Evolutionary conservation across 2,329 filamentous ascomycete species (phyloP), one percentile per base, ranked within the genome.

Genomic region (Arthrobotrys musiformis): DNA sequence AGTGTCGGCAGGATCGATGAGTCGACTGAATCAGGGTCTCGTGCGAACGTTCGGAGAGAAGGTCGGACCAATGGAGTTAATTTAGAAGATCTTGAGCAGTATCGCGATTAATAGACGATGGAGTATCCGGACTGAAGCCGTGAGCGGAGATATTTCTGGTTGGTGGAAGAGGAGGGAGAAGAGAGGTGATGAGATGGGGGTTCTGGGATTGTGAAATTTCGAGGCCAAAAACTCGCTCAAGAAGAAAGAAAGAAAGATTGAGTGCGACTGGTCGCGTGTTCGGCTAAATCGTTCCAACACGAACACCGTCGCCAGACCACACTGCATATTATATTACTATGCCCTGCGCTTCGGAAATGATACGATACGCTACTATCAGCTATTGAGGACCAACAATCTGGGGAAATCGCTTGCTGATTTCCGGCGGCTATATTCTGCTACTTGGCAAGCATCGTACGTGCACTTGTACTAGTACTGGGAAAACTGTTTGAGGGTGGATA

Each of bases 221-320:
- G 30, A 66, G 56, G 64, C 48, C 42, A 28, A 46, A 69, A 76
- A 76, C 72, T 76, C 72, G 40, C 64, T 60, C 64, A 69, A 33
- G n/a, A n/a, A n/a, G n/a, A n/a, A n/a, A n/a, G n/a, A n/a, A 35
- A 52, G 22, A 54, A 58, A 40, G 30, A 58, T 58, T 40, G 4
- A 28, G 2, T 42, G 63, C 63, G 28, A 54, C 48, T 35, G 64
- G 60, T 72, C 69, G 69, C 69, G 69, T 73, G 69, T 73, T 62
- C 62, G 69, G 69, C 52, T 67, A 73, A 73, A 66, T 35, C 54
- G 33, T 24, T 58, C 33, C 60, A 66, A 60, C 69, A 58, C 69
- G 61, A 44, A 46, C 54, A 37, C 28, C 50, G 17, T 56, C 50
- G 50, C 50, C 63, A 30, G 33, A 33, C 30, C 26, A 19, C 42